Conservation (phyloP, 1,139 yeast species). For the Sugiyamaella castrensis region DNA sequence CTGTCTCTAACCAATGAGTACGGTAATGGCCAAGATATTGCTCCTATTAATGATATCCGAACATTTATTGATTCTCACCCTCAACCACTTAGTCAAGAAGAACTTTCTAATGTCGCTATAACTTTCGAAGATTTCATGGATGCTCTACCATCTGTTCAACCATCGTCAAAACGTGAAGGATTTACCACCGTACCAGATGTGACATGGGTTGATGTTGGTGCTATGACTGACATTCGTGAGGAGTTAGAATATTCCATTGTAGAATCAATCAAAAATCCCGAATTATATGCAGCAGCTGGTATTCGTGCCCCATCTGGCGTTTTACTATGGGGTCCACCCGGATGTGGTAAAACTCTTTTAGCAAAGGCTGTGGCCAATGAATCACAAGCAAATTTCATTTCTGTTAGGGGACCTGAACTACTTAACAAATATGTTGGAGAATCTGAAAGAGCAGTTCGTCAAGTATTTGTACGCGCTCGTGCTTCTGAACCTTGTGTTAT, state of each 20-base stretch:
- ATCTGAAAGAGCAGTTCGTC: conserved; percentile 90
- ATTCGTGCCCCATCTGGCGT: conserved; percentile 97
- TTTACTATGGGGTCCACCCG: conserved; percentile 98
- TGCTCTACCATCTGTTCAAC: conserved; percentile 92
- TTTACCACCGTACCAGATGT: conserved; percentile 99
- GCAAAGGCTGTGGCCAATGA: conserved; percentile 99
- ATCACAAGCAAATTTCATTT: conserved; percentile 90
- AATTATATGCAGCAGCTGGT: conserved; percentile 84
- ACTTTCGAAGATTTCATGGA: conserved; percentile 73
- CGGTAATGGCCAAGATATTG: background rate
- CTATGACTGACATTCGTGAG: conserved; percentile 71
- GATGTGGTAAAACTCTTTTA: conserved; percentile 93
- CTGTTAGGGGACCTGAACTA: conserved; percentile 93
- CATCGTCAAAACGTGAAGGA: conserved; percentile 97
- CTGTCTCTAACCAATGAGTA: background rate
- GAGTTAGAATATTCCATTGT: conserved; percentile 97
- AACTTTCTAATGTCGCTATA: conserved; percentile 71
- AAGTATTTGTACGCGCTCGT: conserved; percentile 89
- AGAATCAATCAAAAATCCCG: conserved; percentile 93
- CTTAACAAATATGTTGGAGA: conserved; percentile 96
- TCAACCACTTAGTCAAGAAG: conserved; percentile 68
- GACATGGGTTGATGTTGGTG: conserved; percentile 94
- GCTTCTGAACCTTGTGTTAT: conserved; percentile 95
- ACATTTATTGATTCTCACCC: conserved; percentile 70
- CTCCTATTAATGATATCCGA: conserved; percentile 6